Evolutionary conservation across 768 basidiomycete species (phyloP).

Genomic region (Baorangia bicolor): DNA sequence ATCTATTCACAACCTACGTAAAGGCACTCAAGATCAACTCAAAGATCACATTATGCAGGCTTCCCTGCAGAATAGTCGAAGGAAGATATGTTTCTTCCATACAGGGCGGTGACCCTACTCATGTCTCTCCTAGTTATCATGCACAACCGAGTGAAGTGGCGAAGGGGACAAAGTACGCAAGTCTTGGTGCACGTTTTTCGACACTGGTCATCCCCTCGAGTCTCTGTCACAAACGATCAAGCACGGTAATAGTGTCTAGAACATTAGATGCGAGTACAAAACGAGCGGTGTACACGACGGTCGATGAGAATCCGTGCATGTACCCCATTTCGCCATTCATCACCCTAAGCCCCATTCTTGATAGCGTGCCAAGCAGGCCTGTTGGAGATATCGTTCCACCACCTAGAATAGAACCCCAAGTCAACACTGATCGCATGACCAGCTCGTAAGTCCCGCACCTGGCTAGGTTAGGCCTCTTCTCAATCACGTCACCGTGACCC

Average conservation of each 20-base stretch:
- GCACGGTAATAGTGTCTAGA: background rate
- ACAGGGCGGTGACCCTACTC: no score
- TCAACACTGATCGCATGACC: background rate
- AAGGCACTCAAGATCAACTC: no score
- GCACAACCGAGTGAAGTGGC: no score
- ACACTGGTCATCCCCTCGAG: background rate
- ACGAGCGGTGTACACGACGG: background rate
- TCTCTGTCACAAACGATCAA: background rate
- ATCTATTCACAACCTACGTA: background rate
- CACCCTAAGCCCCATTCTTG: conserved; percentile 33
- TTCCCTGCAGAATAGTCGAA: no score
- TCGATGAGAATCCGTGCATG: background rate
- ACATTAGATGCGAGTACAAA: background rate
- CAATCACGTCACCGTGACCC: conserved; percentile 32
- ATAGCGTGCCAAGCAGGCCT: conserved; percentile 47
- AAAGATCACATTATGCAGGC: no score
- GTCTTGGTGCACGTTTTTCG: no score
- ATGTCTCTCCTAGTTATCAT: no score
- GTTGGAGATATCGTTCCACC: conserved; percentile 49
- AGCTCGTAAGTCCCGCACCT: conserved; percentile 31
- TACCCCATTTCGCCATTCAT: background rate
- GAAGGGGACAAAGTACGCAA: no score
- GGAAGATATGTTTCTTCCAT: no score
- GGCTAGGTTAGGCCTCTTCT: conserved; percentile 40
- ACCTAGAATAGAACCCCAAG: conserved; percentile 32